Percentiles rank a stretch among this genome's conserved stretches.
These are phyloP conservation scores for Penicillium macrosclerotiorum DNA, from an alignment of 495 filamentous ascomycete species.

Conservation along the genomic window DNA sequence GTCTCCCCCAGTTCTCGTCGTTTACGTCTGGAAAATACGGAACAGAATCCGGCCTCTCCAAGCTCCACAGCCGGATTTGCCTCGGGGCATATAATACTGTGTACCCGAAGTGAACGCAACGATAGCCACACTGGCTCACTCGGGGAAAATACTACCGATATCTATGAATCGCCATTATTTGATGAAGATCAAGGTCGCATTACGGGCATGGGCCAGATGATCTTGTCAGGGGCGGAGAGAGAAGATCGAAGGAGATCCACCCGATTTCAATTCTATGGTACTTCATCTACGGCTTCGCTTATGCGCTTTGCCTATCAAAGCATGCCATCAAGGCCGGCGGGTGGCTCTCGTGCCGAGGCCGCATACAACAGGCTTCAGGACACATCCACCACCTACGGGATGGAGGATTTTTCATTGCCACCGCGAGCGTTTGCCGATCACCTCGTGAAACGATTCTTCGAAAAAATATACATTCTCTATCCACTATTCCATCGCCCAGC, in stretches of 20 bases:
- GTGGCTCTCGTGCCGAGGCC: background rate
- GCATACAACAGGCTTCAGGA: constrained; percentile 1
- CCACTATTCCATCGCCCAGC: constrained; percentile 36
- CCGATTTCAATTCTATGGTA: background rate
- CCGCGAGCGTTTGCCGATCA: constrained; percentile 31
- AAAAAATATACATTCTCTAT: constrained; percentile 31
- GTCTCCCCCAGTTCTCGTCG: background rate
- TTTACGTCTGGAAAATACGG: background rate
- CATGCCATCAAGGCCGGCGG: background rate
- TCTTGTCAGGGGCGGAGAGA: background rate
- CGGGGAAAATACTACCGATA: background rate
- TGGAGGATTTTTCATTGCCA: constrained; percentile 19
- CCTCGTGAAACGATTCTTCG: constrained; percentile 35
- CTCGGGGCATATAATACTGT: background rate
- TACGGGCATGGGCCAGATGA: background rate
- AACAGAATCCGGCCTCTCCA: background rate
- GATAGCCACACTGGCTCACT: background rate
- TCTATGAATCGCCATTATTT: background rate
- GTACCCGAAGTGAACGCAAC: background rate
- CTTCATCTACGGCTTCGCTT: background rate
- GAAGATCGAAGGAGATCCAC: background rate
- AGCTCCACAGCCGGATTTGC: background rate
- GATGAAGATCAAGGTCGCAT: background rate
- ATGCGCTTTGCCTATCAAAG: background rate
- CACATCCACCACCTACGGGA: constrained; percentile 2